Percentiles rank a stretch among this genome's conserved stretches.
These are phyloP conservation scores for Sclerotinia glacialis DNA, from an alignment of 2,329 filamentous ascomycete species.

Conservation along the genomic window DNA sequence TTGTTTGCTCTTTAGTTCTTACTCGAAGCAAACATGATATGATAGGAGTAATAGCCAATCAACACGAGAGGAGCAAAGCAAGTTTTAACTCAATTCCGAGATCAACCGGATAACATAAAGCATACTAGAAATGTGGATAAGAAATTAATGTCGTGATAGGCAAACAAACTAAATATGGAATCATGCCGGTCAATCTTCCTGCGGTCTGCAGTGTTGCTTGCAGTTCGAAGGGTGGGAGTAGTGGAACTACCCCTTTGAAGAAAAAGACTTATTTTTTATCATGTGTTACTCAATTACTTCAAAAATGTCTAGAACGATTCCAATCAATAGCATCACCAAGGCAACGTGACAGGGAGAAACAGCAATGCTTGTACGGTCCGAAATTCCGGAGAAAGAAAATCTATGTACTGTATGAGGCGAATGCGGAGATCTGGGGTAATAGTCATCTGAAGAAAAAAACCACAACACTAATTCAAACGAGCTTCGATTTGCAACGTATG, in stretches of 20 bases:
- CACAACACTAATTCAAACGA: slow-evolving; percentile 3
- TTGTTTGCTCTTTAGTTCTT: not conserved
- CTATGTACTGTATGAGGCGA: not conserved
- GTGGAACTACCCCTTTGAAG: not conserved
- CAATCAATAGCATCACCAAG: not conserved
- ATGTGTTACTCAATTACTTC: not conserved
- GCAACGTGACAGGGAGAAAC: not conserved
- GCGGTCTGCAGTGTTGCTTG: not conserved
- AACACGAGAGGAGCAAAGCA: not conserved
- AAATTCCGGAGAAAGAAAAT: slow-evolving; percentile 8
- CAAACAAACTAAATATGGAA: slow-evolving; percentile 16
- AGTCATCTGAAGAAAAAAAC: slow-evolving; percentile 13
- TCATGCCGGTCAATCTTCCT: slow-evolving; percentile 13
- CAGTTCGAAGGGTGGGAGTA: not conserved
- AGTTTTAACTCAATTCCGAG: not conserved
- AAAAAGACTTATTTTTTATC: not conserved
- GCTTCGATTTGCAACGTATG: slow-evolving; percentile 1
- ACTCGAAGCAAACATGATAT: not conserved
- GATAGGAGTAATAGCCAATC: not conserved
- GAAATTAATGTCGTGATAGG: not conserved
- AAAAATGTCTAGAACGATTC: not conserved
- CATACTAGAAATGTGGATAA: not conserved
- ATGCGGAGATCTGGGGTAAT: slow-evolving; percentile 13
- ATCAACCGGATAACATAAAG: not conserved
- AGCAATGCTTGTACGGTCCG: slow-evolving; percentile 13